Percentiles rank a stretch among this genome's conserved stretches.
Evolutionary conservation across 73 alveolate genomes (phyloP).

Genomic region (Paraurostyla sp.): DNA sequence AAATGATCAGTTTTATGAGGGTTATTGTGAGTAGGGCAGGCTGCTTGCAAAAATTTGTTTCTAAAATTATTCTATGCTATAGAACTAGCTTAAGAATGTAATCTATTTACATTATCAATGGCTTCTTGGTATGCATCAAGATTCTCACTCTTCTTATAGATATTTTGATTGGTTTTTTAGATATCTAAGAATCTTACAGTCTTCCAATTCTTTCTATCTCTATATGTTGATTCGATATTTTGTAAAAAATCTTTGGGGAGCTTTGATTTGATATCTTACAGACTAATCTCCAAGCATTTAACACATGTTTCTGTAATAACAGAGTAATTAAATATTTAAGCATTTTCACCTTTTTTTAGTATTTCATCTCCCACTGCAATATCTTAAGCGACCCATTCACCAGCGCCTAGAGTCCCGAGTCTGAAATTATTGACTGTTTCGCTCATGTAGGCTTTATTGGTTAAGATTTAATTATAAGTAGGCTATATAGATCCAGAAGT

Average conservation of each 20-base stretch:
- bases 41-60: background rate
- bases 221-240: background rate
- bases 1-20: background rate
- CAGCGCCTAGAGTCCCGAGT: background rate
- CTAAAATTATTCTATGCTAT: background rate
- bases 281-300: background rate
- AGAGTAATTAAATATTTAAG: background rate
- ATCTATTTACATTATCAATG: background rate
- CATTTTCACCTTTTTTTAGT: background rate
- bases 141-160: background rate
- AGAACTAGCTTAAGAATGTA: background rate
- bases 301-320: background rate
- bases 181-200: conserved; percentile 13
- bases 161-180: background rate
- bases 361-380: background rate
- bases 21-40: background rate
- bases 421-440: background rate
- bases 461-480: background rate
- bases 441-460: conserved; percentile 7
- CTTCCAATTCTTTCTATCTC: conserved; percentile 36
- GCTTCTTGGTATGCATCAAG: conserved; percentile 38
- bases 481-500: background rate
- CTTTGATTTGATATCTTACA: background rate
- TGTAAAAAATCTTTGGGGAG: conserved; percentile 6
- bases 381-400: conserved; percentile 16